Conservation (phyloP, 768 basidiomycete genomes). For the Phallus indusiatus region DNA sequence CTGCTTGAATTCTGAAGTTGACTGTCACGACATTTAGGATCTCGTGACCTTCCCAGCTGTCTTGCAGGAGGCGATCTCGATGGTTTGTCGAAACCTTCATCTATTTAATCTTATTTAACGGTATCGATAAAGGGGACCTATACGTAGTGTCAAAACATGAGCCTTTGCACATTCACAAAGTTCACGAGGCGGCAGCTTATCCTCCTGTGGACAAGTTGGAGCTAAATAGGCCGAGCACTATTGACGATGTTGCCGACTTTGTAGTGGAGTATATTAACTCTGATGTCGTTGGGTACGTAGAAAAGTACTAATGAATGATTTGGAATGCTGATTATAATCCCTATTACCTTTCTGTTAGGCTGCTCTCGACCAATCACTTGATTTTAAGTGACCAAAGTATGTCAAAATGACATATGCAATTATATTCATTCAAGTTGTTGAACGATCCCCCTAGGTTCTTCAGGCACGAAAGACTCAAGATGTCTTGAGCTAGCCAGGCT, state of each 20-base stretch:
- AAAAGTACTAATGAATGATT: neutral
- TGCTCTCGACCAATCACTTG: conserved; percentile 58
- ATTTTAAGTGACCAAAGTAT: conserved; percentile 19
- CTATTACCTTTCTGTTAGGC: conserved; percentile 30
- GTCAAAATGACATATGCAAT: neutral
- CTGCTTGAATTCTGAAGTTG: neutral
- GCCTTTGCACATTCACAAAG: conserved; percentile 45
- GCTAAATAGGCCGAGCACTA: conserved; percentile 31
- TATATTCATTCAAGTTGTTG: neutral
- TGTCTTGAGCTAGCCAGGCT: conserved; percentile 53
- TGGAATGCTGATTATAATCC: neutral
- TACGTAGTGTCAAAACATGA: conserved; percentile 53
- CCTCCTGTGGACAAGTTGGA: conserved; percentile 13
- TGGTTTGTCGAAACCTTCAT: conserved; percentile 37
- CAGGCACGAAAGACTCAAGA: conserved; percentile 45
- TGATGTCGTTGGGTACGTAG: conserved; percentile 54
- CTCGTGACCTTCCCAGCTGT: conserved; percentile 55
- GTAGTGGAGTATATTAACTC: conserved; percentile 79
- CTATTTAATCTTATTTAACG: neutral
- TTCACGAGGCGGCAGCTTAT: conserved; percentile 40
- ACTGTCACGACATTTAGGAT: conserved; percentile 27
- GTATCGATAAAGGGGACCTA: conserved; percentile 37
- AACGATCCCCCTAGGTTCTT: conserved; percentile 4
- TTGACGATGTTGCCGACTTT: conserved; percentile 71
- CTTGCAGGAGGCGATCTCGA: conserved; percentile 76